Conservation (phyloP, 75 land plant genomes). For the Azolla pinnata region DNA sequence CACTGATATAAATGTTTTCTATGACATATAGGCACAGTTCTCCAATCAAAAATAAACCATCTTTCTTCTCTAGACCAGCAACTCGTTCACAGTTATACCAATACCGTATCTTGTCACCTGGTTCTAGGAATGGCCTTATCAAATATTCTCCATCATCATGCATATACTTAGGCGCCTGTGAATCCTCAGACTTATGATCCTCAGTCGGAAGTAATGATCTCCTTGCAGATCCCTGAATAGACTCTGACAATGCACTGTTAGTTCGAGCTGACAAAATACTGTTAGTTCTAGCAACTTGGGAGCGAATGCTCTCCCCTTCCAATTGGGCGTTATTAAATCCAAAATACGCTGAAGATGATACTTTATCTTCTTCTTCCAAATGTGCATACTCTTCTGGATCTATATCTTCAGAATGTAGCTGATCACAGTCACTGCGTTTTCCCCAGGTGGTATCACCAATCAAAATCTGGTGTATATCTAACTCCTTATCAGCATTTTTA, state of each 20-base stretch:
- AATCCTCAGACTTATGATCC: constrained; percentile 33
- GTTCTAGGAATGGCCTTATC: constrained; percentile 83
- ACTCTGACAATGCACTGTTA: constrained; percentile 22
- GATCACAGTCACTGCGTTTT: constrained; percentile 16
- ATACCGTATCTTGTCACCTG: constrained; percentile 78
- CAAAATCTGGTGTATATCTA: constrained; percentile 36
- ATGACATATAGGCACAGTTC: constrained; percentile 82
- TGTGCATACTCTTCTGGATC: constrained; percentile 46
- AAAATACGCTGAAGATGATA: constrained; percentile 21
- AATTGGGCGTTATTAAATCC: constrained; percentile 11
- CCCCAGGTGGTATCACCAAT: constrained; percentile 32
- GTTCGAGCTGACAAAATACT: constrained; percentile 40
- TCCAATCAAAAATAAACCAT: constrained; percentile 95
- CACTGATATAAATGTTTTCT: constrained; percentile 84
- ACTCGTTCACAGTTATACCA: constrained; percentile 96
- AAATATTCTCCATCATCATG: constrained; percentile 91
- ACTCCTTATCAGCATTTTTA: constrained; percentile 43
- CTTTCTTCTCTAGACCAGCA: constrained; percentile 93
- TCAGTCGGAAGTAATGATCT: constrained; percentile 29
- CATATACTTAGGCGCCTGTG: constrained; percentile 50
- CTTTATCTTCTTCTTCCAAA: constrained; percentile 9
- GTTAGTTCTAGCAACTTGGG: constrained; percentile 20
- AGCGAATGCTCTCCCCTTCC: background rate
- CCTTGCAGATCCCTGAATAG: constrained; percentile 51
- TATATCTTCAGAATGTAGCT: constrained; percentile 35